Percentiles rank a stretch among this genome's conserved stretches.
Conservation (phyloP, 1,284 basidiomycete genomes). For the Pseudozyma flocculosa region DNA sequence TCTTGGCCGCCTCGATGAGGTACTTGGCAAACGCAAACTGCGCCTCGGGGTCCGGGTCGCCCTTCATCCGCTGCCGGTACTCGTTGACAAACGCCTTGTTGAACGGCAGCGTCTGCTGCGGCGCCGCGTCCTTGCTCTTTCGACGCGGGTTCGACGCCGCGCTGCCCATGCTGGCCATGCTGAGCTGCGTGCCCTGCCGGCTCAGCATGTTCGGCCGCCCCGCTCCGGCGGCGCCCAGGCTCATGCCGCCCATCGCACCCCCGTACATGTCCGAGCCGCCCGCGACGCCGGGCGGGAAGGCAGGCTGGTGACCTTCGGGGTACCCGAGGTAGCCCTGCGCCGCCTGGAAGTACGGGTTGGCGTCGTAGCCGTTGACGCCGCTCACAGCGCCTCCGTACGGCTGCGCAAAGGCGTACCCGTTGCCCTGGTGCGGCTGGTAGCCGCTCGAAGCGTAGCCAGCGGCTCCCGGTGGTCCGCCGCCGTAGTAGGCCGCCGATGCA, state of each 20-base stretch:
- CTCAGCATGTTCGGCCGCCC: constrained; percentile 14
- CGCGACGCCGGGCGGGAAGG: constrained; percentile 15
- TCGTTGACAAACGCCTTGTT: constrained; percentile 97
- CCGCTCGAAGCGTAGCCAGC: neutral
- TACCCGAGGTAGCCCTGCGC: constrained; percentile 40
- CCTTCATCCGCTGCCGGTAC: constrained; percentile 93
- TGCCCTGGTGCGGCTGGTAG: constrained; percentile 24
- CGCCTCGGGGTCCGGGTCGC: constrained; percentile 96
- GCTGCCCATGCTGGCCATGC: constrained; percentile 28
- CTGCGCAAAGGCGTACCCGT: constrained; percentile 23
- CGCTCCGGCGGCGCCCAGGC: constrained; percentile 14
- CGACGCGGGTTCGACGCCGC: constrained; percentile 25
- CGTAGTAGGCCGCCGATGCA: constrained; percentile 13
- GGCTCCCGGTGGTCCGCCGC: constrained; percentile 1
- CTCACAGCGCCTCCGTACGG: constrained; percentile 5
- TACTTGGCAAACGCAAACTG: constrained; percentile 97
- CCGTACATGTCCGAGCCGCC: constrained; percentile 17
- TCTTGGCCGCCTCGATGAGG: constrained; percentile 97
- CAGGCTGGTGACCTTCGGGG: constrained; percentile 23
- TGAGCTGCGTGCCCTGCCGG: constrained; percentile 33
- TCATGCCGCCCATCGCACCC: constrained; percentile 10
- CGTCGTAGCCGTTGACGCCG: constrained; percentile 15
- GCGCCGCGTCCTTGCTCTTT: constrained; percentile 40
- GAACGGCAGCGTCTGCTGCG: constrained; percentile 55
- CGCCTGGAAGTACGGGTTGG: constrained; percentile 45